Conservation (phyloP, 2,329 filamentous ascomycete species). For the Cryphonectria parasitica region DNA sequence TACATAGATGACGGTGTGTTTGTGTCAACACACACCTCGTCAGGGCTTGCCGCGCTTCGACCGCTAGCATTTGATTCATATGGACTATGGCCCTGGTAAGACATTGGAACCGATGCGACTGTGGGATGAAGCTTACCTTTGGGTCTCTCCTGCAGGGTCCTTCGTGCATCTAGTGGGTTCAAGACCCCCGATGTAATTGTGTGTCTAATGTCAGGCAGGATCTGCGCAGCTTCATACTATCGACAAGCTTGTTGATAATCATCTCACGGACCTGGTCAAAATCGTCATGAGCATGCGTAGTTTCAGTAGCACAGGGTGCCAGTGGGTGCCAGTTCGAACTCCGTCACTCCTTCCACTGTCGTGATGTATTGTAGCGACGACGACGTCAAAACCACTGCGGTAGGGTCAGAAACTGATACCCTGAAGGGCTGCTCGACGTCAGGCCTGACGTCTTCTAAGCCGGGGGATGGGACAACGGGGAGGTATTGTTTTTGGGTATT, state of each 20-base stretch:
- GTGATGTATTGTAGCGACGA: background rate
- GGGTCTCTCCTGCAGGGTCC: background rate
- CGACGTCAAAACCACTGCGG: background rate
- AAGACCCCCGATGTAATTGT: background rate
- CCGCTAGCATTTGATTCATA: background rate
- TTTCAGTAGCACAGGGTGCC: background rate
- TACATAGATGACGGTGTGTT: background rate
- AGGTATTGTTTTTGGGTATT: background rate
- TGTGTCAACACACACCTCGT: background rate
- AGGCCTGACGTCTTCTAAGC: background rate
- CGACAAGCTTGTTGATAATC: background rate
- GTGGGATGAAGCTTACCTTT: constrained; percentile 2
- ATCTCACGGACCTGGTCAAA: background rate
- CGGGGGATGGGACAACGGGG: background rate
- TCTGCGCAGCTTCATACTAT: background rate
- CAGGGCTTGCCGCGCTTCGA: background rate
- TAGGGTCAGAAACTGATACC: background rate
- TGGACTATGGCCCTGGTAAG: background rate
- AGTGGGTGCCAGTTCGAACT: background rate
- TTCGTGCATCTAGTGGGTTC: background rate
- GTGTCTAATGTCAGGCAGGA: background rate
- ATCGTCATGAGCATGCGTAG: background rate
- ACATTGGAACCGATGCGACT: background rate
- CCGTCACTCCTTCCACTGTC: background rate
- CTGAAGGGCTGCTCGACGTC: constrained; percentile 1